These are phyloP conservation scores for Theileria sp. DNA, from an alignment of 169 alveolate genomes.

Conservation along the genomic window DNA sequence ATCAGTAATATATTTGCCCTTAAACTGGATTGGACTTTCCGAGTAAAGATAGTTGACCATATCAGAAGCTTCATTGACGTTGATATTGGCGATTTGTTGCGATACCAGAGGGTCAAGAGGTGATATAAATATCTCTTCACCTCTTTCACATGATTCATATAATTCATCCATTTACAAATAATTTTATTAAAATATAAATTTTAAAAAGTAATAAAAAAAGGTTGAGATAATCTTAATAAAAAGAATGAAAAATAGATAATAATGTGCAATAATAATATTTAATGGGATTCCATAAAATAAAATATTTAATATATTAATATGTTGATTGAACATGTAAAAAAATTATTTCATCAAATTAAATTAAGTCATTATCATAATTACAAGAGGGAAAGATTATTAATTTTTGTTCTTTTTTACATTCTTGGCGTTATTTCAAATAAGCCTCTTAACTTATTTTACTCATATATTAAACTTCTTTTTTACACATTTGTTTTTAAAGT, in stretches of 20 bases:
- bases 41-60: constrained; percentile 58
- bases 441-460: not conserved
- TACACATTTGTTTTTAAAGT: not conserved
- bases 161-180: constrained; percentile 35
- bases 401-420: not conserved
- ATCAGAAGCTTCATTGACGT: constrained; percentile 62
- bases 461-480: not conserved
- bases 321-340: not conserved
- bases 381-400: not conserved
- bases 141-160: constrained; percentile 50
- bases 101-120: constrained; percentile 42
- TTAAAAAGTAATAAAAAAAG: not conserved
- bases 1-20: constrained; percentile 14
- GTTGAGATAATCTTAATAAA: not conserved
- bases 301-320: not conserved
- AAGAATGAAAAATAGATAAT: not conserved
- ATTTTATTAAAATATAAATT: constrained; percentile 7
- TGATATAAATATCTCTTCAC: constrained; percentile 38
- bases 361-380: not conserved
- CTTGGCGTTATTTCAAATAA: constrained; percentile 2
- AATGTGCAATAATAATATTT: not conserved
- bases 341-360: not conserved
- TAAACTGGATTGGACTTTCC: constrained; percentile 36
- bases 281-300: not conserved
- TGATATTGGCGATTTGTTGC: constrained; percentile 47